Evolutionary conservation across 257 asterid species (phyloP), one percentile per base, ranked within the genome.

Genomic region (Knoxia roxburghii): DNA sequence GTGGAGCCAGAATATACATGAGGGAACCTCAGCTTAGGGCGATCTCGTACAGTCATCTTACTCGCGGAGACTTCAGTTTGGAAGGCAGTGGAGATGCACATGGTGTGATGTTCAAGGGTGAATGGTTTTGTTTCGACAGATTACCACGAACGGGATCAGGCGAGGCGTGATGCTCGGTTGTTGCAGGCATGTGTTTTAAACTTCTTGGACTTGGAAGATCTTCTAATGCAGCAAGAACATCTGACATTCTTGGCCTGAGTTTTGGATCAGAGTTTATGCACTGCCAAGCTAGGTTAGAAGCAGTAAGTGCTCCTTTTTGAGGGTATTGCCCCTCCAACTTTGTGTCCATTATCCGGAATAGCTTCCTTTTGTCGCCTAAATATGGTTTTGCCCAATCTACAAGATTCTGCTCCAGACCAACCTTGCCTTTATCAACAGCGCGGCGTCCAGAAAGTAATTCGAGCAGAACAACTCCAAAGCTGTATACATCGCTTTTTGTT

Each of bases 331-430:
- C 96, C 72, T 82, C 93, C 61, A 89, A 68, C 58, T 83, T 87
- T 7, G 81, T 82, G 80, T 89, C 96, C 96, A 89, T 89, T 64
- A 89, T 82, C 41, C 90, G 69, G 66, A 87, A 89, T 73, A 87
- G 45, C 68, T 68, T 89, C 68, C 95, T 73, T 72, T 85, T 89
- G 75, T 87, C 87, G 7, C 86, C 81, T 78, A 87, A 64, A 59
- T 89, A 87, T 6, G 90, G 95, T 43, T 68, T 83, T 21, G 90
- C 96, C 96, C 96, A 89, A 30, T 89, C 96, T 10, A 89, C 96
- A 3, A 89, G 89, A 77, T 80, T 82, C 32, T 88, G 96, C 69
- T 88, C 96, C 14, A 77, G 53, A 7, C 93, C 90, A 0, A 71
- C 75, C 67, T 84, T 88, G 21, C 83, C 75, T 69, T 78, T 80